Base-by-base conservation (phyloP, 2,329 filamentous ascomycete genomes). In the Verticillium isaacii region DNA sequence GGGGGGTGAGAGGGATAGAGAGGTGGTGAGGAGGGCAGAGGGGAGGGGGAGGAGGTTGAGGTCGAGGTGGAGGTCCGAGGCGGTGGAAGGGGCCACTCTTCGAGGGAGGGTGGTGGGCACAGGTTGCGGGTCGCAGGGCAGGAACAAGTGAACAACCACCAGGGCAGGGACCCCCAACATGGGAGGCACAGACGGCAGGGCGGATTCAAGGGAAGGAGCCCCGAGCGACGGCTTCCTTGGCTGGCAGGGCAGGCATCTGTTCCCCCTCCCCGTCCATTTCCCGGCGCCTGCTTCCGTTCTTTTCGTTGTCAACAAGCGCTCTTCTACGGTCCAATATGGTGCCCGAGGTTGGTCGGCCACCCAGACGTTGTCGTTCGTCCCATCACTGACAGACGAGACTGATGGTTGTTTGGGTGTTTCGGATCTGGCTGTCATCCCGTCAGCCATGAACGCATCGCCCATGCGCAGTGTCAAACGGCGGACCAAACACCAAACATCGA, bases 11-110 rank as follows among this genome's bases (percentile, higher is more conserved):
- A 39, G 32, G 29, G 60, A 56, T 32, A 45, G 54, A 19, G 56
- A 59, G 45, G 52, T 45, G 60, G 60, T 52, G 63, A 57, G 59
- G 56, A 61, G 57, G 58, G 52, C 41, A 37, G 54, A 58, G 39
- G 37, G 45, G 57, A 41, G 37, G 41, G 23, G 55, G 41, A 41
- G 59, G 17, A 11, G 34, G 37, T 29, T 34, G 29, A 25, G 23
- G 41, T 50, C 25, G 32, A 32, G 6, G 54, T 25, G 15, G 54
- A 56, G 54, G 25, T 32, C 54, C 25, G 17, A 17, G 54, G 54
- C 54, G 54, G 54, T 56, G 56, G 32, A 58, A 50, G 41, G 41
- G 41, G 23, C 41, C 41, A 50, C 19, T 3, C 2, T 4, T 50
- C 41, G 41, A 50, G 41, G 41, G 41, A 50, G 15, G 2, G 39